These are phyloP conservation scores for Mycena pura DNA, from an alignment of 768 basidiomycete genomes.

Conservation along the genomic window DNA sequence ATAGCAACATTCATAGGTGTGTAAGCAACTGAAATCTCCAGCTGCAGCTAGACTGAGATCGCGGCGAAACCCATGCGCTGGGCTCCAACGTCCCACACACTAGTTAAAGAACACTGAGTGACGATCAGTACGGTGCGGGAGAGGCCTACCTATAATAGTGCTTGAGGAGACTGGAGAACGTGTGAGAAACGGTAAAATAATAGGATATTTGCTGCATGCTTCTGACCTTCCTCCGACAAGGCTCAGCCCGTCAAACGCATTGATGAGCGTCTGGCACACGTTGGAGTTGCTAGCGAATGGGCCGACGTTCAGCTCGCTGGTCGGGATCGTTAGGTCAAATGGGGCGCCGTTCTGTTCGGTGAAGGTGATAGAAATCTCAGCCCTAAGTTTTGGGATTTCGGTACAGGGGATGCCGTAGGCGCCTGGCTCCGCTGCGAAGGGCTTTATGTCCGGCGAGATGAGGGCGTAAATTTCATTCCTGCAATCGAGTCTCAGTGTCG, in stretches of 20 bases:
- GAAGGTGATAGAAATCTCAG: conserved; percentile 59
- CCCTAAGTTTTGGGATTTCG: conserved; percentile 52
- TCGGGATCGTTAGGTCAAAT: conserved; percentile 66
- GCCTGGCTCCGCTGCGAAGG: conserved; percentile 57
- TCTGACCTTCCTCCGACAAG: conserved; percentile 51
- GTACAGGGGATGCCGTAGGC: conserved; percentile 62
- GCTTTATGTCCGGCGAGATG: conserved; percentile 61
- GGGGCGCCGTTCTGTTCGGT: conserved; percentile 50
- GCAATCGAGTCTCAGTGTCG: background rate
- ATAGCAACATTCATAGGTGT: no score
- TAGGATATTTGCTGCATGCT: background rate
- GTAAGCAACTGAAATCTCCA: no score
- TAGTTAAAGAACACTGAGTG: conserved; percentile 20
- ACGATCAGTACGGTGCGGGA: background rate
- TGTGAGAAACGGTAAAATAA: background rate
- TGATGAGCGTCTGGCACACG: conserved; percentile 63
- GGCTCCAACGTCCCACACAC: conserved; percentile 58
- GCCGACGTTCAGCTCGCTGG: conserved; percentile 63
- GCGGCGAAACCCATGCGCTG: conserved; percentile 60
- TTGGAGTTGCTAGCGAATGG: conserved; percentile 56
- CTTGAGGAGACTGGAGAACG: conserved; percentile 51
- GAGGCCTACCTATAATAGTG: conserved; percentile 51
- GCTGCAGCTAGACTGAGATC: no score
- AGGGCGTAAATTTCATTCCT: conserved; percentile 50
- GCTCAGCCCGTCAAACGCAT: conserved; percentile 58